A percentile compares a stretch with the other conserved stretches of the same genome.
phyloP scores from a whole-genome alignment of 495 filamentous ascomycete species.

The Terfezia claveryi region DNA sequence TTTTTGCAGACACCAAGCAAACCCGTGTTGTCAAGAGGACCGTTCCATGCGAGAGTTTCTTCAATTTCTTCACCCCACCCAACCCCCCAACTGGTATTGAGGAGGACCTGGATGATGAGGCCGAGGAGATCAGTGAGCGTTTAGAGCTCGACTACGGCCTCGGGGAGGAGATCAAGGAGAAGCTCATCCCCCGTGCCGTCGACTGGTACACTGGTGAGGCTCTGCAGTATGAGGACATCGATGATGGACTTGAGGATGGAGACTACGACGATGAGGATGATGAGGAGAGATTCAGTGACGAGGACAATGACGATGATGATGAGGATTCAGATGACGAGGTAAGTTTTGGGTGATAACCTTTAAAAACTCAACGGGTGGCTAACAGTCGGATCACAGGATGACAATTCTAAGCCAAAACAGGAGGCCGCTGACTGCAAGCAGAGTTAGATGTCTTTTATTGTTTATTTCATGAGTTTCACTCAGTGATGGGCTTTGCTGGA shows the following conservation, averaged over 20 bases:
- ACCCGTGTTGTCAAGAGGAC: slow-evolving; percentile 97
- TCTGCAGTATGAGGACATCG: slow-evolving; percentile 84
- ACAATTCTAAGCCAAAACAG: slow-evolving; percentile 89
- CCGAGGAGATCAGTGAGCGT: slow-evolving; percentile 86
- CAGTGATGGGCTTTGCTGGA: too few species aligned
- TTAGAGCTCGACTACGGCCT: slow-evolving; percentile 97
- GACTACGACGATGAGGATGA: slow-evolving; percentile 79
- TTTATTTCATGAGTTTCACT: background rate
- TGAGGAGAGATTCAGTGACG: slow-evolving; percentile 82
- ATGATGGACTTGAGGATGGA: slow-evolving; percentile 65
- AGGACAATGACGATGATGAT: slow-evolving; percentile 62
- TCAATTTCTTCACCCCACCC: slow-evolving; percentile 98
- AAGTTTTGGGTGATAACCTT: slow-evolving; percentile 19
- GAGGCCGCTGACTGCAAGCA: slow-evolving; percentile 99
- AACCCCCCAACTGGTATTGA: slow-evolving; percentile 58
- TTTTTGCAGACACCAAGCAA: slow-evolving; percentile 71
- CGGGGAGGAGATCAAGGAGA: slow-evolving; percentile 99
- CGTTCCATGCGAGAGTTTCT: slow-evolving; percentile 95
- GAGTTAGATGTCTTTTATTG: slow-evolving; percentile 38
- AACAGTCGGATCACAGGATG: slow-evolving; percentile 40
- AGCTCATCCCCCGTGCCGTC: slow-evolving; percentile 93
- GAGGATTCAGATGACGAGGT: slow-evolving; percentile 90
- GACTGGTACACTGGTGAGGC: slow-evolving; percentile 99
- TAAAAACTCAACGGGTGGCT: background rate
- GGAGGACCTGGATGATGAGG: slow-evolving; percentile 52